A percentile compares a stretch with the other conserved stretches of the same genome.
Evolutionary conservation across 2,329 filamentous ascomycete genomes (phyloP).

Genomic region (Plenodomus biglobosus): DNA sequence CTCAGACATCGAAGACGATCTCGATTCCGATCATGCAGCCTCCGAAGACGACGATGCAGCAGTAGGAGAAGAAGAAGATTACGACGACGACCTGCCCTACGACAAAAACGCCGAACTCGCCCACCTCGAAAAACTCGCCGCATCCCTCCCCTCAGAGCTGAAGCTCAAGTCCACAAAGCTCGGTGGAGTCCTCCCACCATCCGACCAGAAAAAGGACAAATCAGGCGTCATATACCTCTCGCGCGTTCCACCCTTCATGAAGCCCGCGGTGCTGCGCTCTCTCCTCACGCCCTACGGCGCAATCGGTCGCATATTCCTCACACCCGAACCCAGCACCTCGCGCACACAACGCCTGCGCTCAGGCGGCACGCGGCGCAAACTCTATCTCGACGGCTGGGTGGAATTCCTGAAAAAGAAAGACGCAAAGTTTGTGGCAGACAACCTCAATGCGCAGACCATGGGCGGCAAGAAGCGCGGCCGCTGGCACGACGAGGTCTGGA

Average conservation of each 20-base stretch:
- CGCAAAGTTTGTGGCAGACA: conserved; percentile 73
- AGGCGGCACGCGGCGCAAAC: conserved; percentile 80
- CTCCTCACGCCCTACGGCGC: conserved; percentile 74
- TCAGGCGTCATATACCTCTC: conserved; percentile 84
- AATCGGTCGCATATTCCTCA: conserved; percentile 76
- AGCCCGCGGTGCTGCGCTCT: conserved; percentile 73
- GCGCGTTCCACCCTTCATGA: conserved; percentile 86
- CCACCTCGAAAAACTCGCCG: conserved; percentile 36
- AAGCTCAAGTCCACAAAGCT: conserved; percentile 31
- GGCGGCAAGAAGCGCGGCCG: conserved; percentile 82
- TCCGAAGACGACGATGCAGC: conserved; percentile 24
- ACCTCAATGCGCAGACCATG: conserved; percentile 75
- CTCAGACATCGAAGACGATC: conserved; percentile 21
- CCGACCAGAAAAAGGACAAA: conserved; percentile 64
- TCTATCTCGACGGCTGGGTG: conserved; percentile 84
- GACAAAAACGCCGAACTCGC: conserved; percentile 34
- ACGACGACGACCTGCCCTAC: conserved; percentile 25
- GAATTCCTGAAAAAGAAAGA: conserved; percentile 77
- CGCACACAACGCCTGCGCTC: conserved; percentile 67
- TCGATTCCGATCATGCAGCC: conserved; percentile 20
- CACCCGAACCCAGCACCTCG: conserved; percentile 69
- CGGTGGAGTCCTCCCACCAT: conserved; percentile 29
- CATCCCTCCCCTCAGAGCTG: conserved; percentile 40
- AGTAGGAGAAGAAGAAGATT: conserved; percentile 27
- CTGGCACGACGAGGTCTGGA: conserved; percentile 88